Percentiles rank a stretch among this genome's conserved stretches.
Evolutionary conservation across 2,329 filamentous ascomycete genomes (phyloP).

Genomic region (Ceratocystis huliohia): DNA sequence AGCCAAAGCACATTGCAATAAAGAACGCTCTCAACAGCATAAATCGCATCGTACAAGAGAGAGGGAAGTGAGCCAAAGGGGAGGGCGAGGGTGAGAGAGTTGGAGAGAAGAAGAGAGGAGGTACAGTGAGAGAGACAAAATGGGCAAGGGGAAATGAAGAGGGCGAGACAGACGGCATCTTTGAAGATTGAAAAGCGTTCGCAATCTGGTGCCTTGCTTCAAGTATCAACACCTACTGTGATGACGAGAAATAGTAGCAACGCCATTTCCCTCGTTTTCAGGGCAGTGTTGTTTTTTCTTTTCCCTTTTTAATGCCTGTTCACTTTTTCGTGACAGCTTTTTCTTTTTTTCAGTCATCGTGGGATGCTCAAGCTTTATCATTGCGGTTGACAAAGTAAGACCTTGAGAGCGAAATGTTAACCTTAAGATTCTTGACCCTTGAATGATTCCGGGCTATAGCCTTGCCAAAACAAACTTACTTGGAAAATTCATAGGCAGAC

Average conservation of each 20-base stretch:
- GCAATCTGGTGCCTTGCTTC: neutral
- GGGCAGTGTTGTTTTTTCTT: neutral
- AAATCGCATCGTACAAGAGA: neutral
- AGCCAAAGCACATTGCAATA: neutral
- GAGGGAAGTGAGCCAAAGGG: neutral
- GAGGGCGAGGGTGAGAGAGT: neutral
- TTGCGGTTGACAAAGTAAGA: constrained; percentile 49
- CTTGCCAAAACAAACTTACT: constrained; percentile 36
- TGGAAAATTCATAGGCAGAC: constrained; percentile 61
- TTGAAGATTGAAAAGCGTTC: too few relatives aligned
- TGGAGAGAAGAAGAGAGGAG: neutral
- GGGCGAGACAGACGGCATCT: too few relatives aligned
- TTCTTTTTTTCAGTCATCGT: neutral
- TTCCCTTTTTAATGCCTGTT: neutral
- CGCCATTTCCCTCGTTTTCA: too few relatives aligned
- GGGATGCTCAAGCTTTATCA: constrained; percentile 28
- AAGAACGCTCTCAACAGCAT: neutral
- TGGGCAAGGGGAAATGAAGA: too few relatives aligned
- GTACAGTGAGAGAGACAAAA: neutral
- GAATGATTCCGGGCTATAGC: neutral
- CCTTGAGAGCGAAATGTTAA: constrained; percentile 28
- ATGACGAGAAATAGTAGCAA: neutral
- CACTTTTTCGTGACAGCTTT: neutral
- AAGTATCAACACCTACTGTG: neutral
- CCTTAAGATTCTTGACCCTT: neutral